These are phyloP conservation scores for Zymoseptoria pseudotritici DNA, from an alignment of 2,329 filamentous ascomycete genomes.

Conservation along the genomic window DNA sequence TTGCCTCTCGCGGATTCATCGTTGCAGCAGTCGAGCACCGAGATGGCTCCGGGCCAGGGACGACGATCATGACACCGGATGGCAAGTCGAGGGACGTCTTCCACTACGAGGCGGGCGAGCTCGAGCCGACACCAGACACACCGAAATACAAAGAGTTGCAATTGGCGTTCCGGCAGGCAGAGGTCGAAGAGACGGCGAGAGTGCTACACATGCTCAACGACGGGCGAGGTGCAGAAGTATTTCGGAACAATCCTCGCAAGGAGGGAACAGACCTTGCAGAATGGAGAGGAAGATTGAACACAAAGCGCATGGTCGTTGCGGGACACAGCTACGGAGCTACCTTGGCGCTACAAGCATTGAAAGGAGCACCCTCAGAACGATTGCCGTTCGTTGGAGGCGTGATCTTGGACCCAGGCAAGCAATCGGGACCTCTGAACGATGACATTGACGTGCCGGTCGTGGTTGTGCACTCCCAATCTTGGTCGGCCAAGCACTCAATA, in stretches of 20 bases:
- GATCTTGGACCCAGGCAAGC: conserved; percentile 59
- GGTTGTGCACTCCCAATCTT: conserved; percentile 57
- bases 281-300: conserved; percentile 50
- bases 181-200: conserved; percentile 39
- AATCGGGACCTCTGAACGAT: conserved; percentile 53
- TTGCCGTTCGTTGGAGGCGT: conserved; percentile 51
- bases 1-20: conserved; percentile 40
- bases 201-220: conserved; percentile 35
- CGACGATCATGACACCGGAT: conserved; percentile 32
- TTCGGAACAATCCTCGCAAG: conserved; percentile 39
- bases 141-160: conserved; percentile 36
- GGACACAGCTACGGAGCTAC: conserved; percentile 63
- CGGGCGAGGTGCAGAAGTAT: conserved; percentile 30
- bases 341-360: conserved; percentile 53
- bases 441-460: conserved; percentile 53
- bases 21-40: conserved; percentile 43
- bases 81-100: conserved; percentile 30
- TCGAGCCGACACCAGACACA: conserved; percentile 24
- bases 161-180: conserved; percentile 39
- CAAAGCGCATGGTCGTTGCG: conserved; percentile 48
- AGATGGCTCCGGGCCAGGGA: conserved; percentile 41
- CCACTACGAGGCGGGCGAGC: conserved; percentile 31
- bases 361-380: conserved; percentile 37
- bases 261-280: conserved; percentile 42
- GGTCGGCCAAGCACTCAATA: conserved; percentile 50